Base-by-base conservation (phyloP, 2,329 filamentous ascomycete species). In the Trichoderma koningiopsis region DNA sequence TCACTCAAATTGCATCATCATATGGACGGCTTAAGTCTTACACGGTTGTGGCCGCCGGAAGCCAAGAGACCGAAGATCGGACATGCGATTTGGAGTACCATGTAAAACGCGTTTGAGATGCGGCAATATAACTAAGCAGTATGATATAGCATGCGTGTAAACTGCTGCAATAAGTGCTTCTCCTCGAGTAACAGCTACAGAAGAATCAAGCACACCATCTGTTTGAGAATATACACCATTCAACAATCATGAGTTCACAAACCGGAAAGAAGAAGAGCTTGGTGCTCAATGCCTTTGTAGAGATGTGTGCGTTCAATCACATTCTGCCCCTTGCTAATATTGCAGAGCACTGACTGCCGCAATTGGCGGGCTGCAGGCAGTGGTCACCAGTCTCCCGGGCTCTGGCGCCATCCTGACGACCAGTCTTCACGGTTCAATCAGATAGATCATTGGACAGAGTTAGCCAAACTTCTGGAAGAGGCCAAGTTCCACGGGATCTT, bases 401-500 rank as follows among this genome's bases (percentile, higher is more conserved):
- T 83, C 24, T 84, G 89, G 89, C 82, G 85, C 43, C 89, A 92
- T 73, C 90, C 89, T 1, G 81, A 87, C 19, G 89, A 92, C 72
- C 80, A 86, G 72, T 91, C 89, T 1, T 83, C 84, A 72, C 79
- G 85, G 22, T 92, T 91, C 77, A 88, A 88, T 71, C 82, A 85
- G 31, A 79, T 89, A 40, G 79, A 86, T 6, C 86, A 90, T 70
- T 91, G 89, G 88, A 83, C 86, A 0, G 82, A 87, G 62, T 78
- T 91, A 0, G 88, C 88, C 0, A 81, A 88, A 72, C 78, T 87
- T 1, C 83, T 89, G 1, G 88, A 90, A 73, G 79, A 70, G 56
- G 73, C 68, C 35, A 73, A 73, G 35, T 73, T 74, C 55, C 72
- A 73, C 31, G 72, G 72, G 19, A 70, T 73, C n/a, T 73, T 73